phyloP scores from a whole-genome alignment of 2,329 filamentous ascomycete species.

The Sporothrix sp. region DNA sequence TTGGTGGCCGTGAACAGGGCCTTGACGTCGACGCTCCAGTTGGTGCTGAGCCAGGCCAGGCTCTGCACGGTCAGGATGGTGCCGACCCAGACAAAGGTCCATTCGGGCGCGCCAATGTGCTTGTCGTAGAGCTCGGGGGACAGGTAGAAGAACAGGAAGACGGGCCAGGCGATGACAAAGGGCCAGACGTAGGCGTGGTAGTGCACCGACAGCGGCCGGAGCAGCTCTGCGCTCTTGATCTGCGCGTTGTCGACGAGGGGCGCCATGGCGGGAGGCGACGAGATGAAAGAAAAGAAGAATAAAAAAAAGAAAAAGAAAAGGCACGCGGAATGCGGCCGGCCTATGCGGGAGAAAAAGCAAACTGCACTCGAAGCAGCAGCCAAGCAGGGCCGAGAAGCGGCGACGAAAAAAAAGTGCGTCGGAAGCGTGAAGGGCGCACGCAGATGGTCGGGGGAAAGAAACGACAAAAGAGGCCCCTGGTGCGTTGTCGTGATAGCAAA shows the following conservation, averaged over 20 bases:
- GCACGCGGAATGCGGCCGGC: conserved; percentile 11
- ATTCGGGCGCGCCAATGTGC: conserved; percentile 89
- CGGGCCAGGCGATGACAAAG: conserved; percentile 82
- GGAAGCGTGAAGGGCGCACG: not conserved
- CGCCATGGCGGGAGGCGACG: conserved; percentile 40
- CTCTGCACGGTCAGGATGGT: conserved; percentile 81
- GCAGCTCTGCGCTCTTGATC: conserved; percentile 78
- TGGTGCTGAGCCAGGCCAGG: conserved; percentile 87
- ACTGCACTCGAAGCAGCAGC: not conserved
- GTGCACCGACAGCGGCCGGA: conserved; percentile 72
- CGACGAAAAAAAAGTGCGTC: not conserved
- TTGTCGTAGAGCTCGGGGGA: conserved; percentile 75
- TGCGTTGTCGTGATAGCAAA: conserved; percentile 4
- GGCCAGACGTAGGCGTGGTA: conserved; percentile 90
- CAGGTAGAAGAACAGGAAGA: conserved; percentile 82
- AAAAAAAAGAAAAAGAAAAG: not conserved
- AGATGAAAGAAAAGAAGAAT: not conserved
- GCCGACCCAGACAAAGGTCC: conserved; percentile 93
- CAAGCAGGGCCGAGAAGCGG: not conserved
- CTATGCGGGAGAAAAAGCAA: not conserved
- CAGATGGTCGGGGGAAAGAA: conserved; percentile 1
- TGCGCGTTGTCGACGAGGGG: conserved; percentile 85
- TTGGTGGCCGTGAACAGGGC: conserved; percentile 70
- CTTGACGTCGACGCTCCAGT: conserved; percentile 89
- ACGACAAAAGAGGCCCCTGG: not conserved